phyloP scores from a whole-genome alignment of 495 filamentous ascomycete species.

The Talaromyces trachyspermus region DNA sequence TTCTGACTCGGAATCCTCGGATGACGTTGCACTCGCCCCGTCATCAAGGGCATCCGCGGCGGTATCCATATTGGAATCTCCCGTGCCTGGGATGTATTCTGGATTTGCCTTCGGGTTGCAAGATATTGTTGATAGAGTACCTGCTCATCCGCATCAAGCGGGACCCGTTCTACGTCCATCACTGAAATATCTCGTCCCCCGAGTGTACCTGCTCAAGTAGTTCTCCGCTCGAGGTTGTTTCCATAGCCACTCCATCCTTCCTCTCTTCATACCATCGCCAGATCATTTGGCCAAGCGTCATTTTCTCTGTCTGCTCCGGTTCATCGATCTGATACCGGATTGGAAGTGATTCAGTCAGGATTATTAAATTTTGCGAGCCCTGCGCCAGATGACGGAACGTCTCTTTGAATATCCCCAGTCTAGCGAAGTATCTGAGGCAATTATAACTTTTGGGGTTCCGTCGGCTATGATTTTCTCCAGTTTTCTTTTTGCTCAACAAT shows the following conservation, averaged over 20 bases:
- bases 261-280: conserved; percentile 71
- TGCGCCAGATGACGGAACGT: conserved; percentile 65
- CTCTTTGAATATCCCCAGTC: conserved; percentile 97
- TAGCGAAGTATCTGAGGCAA: conserved; percentile 82
- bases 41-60: conserved; percentile 78
- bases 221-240: conserved; percentile 49
- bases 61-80: conserved; percentile 55
- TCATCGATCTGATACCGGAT: conserved; percentile 33
- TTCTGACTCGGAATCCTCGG: conserved; percentile 82
- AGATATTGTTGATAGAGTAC: conserved; percentile 83
- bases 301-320: conserved; percentile 22
- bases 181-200: conserved; percentile 56
- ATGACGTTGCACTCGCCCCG: conserved; percentile 69
- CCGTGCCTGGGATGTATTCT: conserved; percentile 66
- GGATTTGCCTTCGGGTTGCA: conserved; percentile 71
- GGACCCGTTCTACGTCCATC: conserved; percentile 49
- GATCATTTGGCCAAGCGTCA: conserved; percentile 49
- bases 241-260: conserved; percentile 52
- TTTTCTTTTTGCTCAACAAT: conserved; percentile 68
- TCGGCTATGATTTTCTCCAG: conserved; percentile 55
- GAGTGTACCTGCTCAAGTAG: conserved; percentile 57
- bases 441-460: conserved; percentile 62
- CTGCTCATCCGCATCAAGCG: conserved; percentile 67
- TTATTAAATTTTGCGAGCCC: conserved; percentile 70
- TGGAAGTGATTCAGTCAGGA: conserved; percentile 65